Percentiles rank a stretch among this genome's conserved stretches.
phyloP scores from a whole-genome alignment of 192 early-diverging fungal species.

The Rhizoclosmatium globosum region DNA sequence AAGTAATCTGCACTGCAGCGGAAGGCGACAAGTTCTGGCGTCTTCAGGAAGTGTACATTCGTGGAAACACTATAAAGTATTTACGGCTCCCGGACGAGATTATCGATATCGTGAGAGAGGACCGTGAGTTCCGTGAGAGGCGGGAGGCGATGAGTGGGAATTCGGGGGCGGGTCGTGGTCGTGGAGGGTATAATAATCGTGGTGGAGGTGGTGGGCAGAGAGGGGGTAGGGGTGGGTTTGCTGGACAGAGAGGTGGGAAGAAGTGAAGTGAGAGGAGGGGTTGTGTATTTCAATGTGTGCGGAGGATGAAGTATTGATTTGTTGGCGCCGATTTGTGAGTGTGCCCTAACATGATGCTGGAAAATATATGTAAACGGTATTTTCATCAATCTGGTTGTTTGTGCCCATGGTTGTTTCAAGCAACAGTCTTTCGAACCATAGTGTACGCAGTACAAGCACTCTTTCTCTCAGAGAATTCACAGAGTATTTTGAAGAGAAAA shows the following conservation, averaged over 20 bases:
- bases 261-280: neutral
- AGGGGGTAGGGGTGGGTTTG: slow-evolving; percentile 24
- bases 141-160: slow-evolving; percentile 30
- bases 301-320: too few relatives aligned
- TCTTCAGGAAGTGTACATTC: slow-evolving; percentile 90
- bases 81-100: slow-evolving; percentile 84
- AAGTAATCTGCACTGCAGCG: slow-evolving; percentile 92
- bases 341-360: too few relatives aligned
- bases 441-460: too few relatives aligned
- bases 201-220: slow-evolving; percentile 37
- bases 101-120: slow-evolving; percentile 74
- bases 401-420: too few relatives aligned
- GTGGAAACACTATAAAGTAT: slow-evolving; percentile 84
- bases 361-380: too few relatives aligned
- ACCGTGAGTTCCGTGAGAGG: slow-evolving; percentile 33
- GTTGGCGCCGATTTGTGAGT: too few relatives aligned
- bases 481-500: too few relatives aligned
- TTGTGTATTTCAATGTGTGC: too few relatives aligned
- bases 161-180: slow-evolving; percentile 20
- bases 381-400: too few relatives aligned
- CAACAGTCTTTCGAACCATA: too few relatives aligned
- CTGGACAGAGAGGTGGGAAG: neutral
- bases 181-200: slow-evolving; percentile 8
- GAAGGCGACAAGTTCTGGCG: slow-evolving; percentile 95
- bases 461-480: too few relatives aligned